Conservation (phyloP, 495 filamentous ascomycete genomes). For the Penicillium samsonianum region DNA sequence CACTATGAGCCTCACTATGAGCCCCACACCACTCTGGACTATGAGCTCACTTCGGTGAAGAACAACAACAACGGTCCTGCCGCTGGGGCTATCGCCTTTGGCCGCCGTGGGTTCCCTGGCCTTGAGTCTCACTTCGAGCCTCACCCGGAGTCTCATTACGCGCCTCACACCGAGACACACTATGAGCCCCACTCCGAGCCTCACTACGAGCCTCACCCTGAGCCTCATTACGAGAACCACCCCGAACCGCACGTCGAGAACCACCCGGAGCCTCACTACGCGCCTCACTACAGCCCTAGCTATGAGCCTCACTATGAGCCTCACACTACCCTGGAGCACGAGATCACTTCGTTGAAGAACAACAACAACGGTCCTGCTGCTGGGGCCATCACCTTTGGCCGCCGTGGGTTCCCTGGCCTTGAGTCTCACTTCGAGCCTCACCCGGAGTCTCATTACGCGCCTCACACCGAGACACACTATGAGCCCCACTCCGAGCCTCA, state of each 20-base stretch:
- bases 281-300: not conserved
- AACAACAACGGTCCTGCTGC: not conserved
- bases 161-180: not conserved
- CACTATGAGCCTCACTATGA: conserved; percentile 2
- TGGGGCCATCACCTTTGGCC: not conserved
- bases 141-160: not conserved
- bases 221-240: not conserved
- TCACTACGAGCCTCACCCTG: not conserved
- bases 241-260: not conserved
- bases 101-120: not conserved
- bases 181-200: not conserved
- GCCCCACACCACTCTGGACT: not conserved
- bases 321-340: not conserved
- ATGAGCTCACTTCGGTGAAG: not conserved
- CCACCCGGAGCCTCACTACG: not conserved
- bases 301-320: conserved; percentile 5
- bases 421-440: conserved; percentile 2
- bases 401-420: not conserved
- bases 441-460: not conserved
- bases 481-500: conserved; percentile 1
- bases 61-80: not conserved
- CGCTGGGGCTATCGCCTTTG: not conserved
- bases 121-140: not conserved
- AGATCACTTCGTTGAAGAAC: not conserved
- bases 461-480: not conserved